Percentiles rank a stretch among this genome's conserved stretches.
Conservation (phyloP, 1,139 yeast genomes). For the Groenewaldozyma auringiensis region DNA sequence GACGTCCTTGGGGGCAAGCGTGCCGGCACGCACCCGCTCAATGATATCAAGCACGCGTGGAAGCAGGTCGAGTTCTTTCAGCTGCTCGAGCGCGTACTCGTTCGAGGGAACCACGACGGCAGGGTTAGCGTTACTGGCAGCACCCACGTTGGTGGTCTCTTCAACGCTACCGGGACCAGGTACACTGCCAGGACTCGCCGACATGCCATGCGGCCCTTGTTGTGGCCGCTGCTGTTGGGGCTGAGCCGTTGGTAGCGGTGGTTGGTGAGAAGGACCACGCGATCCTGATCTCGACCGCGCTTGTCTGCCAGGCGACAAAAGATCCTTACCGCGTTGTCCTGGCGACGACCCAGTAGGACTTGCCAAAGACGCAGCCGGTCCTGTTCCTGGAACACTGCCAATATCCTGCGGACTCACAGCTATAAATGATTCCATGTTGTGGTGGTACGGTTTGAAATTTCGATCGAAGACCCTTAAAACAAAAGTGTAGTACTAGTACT, state of each 20-base stretch:
- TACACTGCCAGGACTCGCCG: background rate
- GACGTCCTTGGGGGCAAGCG: conserved; percentile 20
- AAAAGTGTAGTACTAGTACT: too few species aligned
- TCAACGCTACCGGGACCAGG: background rate
- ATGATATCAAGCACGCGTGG: conserved; percentile 21
- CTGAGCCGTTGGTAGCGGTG: too few species aligned
- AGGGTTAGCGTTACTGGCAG: too few species aligned
- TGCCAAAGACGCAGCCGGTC: background rate
- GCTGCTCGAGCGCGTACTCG: conserved; percentile 9
- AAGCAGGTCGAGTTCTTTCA: conserved; percentile 20
- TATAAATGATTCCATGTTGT: background rate
- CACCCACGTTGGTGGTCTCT: background rate
- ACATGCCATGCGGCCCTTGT: background rate
- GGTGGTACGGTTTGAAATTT: background rate
- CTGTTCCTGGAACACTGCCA: background rate
- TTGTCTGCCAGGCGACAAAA: background rate
- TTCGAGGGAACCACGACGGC: background rate
- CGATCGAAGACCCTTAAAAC: too few species aligned
- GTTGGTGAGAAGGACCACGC: background rate
- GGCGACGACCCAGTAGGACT: background rate
- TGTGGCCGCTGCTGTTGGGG: too few species aligned
- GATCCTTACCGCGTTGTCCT: background rate
- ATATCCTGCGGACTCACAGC: background rate
- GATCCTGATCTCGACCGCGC: background rate
- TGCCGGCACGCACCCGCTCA: conserved; percentile 18